Conservation (phyloP, 768 basidiomycete species). For the Psilocybe sp. region DNA sequence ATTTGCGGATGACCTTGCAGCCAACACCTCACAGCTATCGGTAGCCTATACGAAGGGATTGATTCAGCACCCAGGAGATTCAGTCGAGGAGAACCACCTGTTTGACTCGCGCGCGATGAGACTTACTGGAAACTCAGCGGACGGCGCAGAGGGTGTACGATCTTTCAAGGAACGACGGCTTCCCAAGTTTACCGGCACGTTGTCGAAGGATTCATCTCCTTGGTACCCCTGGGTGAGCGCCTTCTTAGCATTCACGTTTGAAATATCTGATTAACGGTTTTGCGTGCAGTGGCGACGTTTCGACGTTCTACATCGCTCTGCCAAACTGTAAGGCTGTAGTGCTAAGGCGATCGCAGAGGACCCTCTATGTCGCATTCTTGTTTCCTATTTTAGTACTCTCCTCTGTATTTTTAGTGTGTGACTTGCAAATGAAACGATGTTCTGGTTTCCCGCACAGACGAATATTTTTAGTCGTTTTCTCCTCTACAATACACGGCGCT, state of each 20-base stretch:
- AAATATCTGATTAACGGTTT: background rate
- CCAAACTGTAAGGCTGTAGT: constrained; percentile 35
- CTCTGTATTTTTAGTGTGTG: too few relatives aligned
- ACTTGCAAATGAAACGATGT: too few relatives aligned
- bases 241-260: background rate
- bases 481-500: too few relatives aligned
- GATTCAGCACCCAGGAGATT: constrained; percentile 47
- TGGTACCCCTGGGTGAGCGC: constrained; percentile 54
- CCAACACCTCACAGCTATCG: constrained; percentile 48
- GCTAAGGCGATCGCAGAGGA: too few relatives aligned
- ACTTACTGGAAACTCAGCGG: constrained; percentile 32
- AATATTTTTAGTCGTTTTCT: too few relatives aligned
- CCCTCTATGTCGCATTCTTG: too few relatives aligned
- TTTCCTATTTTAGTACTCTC: too few relatives aligned
- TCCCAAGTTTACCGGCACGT: constrained; percentile 41
- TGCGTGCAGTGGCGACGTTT: constrained; percentile 34
- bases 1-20: constrained; percentile 50
- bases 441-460: too few relatives aligned
- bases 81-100: constrained; percentile 52
- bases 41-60: constrained; percentile 51
- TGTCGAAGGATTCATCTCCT: constrained; percentile 35
- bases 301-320: constrained; percentile 29
- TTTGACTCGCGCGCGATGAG: constrained; percentile 49
- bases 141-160: constrained; percentile 44
- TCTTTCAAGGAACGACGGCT: constrained; percentile 48